Percentiles rank a stretch among this genome's conserved stretches.
Evolutionary conservation across 345 rosid species (phyloP).

Genomic region (Pelargonium nanum): DNA sequence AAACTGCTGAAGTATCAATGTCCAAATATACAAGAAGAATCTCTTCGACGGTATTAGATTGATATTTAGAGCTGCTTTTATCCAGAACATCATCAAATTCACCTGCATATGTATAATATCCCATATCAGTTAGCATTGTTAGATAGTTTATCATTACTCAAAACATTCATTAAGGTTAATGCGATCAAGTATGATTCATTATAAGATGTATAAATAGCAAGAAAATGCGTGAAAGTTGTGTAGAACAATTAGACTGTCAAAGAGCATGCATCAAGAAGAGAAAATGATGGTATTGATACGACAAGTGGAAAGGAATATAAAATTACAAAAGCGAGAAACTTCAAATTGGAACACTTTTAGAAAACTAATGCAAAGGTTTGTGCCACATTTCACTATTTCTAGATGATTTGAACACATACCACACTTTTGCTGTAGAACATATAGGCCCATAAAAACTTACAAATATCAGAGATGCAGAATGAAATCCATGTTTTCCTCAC

Average conservation of each 20-base stretch:
- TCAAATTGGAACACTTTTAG: too few relatives aligned
- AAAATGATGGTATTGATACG: too few relatives aligned
- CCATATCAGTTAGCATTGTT: neutral
- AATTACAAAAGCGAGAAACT: too few relatives aligned
- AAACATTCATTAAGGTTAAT: neutral
- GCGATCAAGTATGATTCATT: neutral
- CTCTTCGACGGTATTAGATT: constrained; percentile 35
- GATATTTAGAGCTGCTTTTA: constrained; percentile 28
- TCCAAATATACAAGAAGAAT: constrained; percentile 43
- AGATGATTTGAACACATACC: neutral
- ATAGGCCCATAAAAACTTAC: too few relatives aligned
- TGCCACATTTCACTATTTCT: neutral
- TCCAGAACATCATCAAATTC: constrained; percentile 86
- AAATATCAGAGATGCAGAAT: neutral
- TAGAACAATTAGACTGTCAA: too few relatives aligned
- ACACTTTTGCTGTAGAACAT: too few relatives aligned
- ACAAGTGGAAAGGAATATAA: too few relatives aligned
- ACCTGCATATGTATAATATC: constrained; percentile 40
- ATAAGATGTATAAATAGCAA: too few relatives aligned
- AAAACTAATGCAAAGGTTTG: neutral
- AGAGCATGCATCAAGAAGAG: too few relatives aligned
- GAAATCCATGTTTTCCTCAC: neutral
- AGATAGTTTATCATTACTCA: neutral
- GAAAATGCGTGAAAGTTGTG: too few relatives aligned
- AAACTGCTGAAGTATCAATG: constrained; percentile 17